Conservation (phyloP, 257 asterid species). For the Handroanthus guayacan region DNA sequence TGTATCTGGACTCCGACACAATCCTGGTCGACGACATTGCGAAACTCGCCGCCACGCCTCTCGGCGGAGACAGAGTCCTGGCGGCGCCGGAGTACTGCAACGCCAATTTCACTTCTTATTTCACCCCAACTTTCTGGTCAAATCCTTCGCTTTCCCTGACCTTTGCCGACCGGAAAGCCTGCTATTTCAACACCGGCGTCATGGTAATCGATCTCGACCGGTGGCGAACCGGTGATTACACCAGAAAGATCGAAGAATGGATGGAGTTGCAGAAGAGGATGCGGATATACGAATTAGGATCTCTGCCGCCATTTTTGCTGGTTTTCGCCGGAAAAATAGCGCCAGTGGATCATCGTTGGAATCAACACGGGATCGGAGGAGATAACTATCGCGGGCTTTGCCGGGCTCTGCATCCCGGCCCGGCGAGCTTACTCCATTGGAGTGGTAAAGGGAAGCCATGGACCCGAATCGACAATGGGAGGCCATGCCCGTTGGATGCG, state of each 20-base stretch:
- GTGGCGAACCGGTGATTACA: conserved; percentile 49
- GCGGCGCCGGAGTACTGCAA: conserved; percentile 59
- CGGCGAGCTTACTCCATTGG: conserved; percentile 55
- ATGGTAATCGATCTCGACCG: conserved; percentile 52
- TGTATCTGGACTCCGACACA: conserved; percentile 46
- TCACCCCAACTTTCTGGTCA: conserved; percentile 52
- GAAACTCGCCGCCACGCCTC: conserved; percentile 42
- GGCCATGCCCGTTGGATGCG: conserved; percentile 61
- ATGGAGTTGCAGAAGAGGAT: conserved; percentile 57
- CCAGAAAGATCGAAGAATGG: conserved; percentile 48
- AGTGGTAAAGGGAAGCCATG: conserved; percentile 63
- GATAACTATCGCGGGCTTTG: conserved; percentile 54
- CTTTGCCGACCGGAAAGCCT: conserved; percentile 42
- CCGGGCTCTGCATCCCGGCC: conserved; percentile 51
- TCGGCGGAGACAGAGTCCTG: conserved; percentile 33
- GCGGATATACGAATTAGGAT: conserved; percentile 54
- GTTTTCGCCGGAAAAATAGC: conserved; percentile 56
- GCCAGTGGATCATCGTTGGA: conserved; percentile 54
- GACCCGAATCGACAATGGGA: conserved; percentile 48
- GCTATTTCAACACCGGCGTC: conserved; percentile 56
- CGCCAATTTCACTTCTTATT: conserved; percentile 51
- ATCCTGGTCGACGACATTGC: conserved; percentile 54
- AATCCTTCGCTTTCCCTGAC: conserved; percentile 49
- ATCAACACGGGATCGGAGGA: conserved; percentile 57
- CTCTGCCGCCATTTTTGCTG: conserved; percentile 54